Conservation (phyloP, 257 asterid genomes). For the Nicotiana attenuata region DNA sequence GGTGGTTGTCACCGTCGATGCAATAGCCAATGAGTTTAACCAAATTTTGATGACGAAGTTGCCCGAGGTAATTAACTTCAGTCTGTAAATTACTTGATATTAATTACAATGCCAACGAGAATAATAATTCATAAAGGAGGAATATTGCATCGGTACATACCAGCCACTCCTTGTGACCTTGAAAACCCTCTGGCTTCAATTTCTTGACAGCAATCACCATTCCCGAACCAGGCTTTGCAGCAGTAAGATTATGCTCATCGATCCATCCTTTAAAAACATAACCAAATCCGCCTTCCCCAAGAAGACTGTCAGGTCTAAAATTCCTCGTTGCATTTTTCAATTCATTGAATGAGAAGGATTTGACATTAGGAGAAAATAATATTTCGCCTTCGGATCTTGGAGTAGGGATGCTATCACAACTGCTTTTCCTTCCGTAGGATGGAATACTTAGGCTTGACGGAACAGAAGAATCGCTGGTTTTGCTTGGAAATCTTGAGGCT, state of each 20-base stretch:
- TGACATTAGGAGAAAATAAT: conserved; percentile 67
- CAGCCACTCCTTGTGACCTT: conserved; percentile 99
- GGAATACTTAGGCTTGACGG: conserved; percentile 53
- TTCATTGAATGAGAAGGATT: conserved; percentile 75
- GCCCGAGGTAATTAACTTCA: conserved; percentile 91
- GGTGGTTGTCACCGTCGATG: conserved; percentile 81
- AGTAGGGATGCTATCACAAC: conserved; percentile 59
- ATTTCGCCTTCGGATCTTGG: conserved; percentile 88
- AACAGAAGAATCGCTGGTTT: conserved; percentile 36
- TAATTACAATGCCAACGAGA: neutral
- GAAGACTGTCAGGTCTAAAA: conserved; percentile 86
- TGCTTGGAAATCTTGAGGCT: conserved; percentile 44
- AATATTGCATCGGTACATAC: conserved; percentile 33
- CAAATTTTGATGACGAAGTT: conserved; percentile 81
- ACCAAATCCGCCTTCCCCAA: conserved; percentile 98
- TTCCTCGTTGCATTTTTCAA: conserved; percentile 79
- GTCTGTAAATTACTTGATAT: conserved; percentile 50
- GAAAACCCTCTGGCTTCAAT: conserved; percentile 93
- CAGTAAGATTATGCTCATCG: conserved; percentile 62
- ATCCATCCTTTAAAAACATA: conserved; percentile 96
- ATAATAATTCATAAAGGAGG: neutral
- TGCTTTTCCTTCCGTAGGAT: conserved; percentile 52
- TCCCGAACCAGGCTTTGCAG: conserved; percentile 82
- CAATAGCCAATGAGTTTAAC: conserved; percentile 95
- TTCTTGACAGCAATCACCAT: conserved; percentile 91